A percentile compares a stretch with the other conserved stretches of the same genome.
These are phyloP conservation scores for Torulaspora globosa DNA, from an alignment of 1,139 yeast species.

Conservation along the genomic window DNA sequence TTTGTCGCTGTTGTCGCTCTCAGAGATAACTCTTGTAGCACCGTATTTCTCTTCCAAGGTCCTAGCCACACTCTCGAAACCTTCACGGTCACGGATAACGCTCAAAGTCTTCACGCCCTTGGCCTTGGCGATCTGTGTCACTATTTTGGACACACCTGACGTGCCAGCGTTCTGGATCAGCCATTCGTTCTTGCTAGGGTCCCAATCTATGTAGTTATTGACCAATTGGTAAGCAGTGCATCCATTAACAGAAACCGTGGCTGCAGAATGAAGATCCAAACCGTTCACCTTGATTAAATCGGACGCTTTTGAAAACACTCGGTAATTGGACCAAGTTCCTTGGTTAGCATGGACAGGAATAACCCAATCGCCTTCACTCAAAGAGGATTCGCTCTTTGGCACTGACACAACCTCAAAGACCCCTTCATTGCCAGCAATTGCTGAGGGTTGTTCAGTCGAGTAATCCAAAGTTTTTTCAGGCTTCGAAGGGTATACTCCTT, in stretches of 20 bases:
- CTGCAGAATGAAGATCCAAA: slow-evolving; percentile 53
- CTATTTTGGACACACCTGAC: slow-evolving; percentile 93
- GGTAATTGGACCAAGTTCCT: slow-evolving; percentile 95
- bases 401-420: slow-evolving; percentile 74
- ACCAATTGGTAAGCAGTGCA: slow-evolving; percentile 89
- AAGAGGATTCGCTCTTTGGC: slow-evolving; percentile 50
- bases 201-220: slow-evolving; percentile 58
- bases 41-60: slow-evolving; percentile 63
- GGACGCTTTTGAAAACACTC: slow-evolving; percentile 47
- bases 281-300: slow-evolving; percentile 51
- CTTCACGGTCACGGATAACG: slow-evolving; percentile 80
- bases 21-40: slow-evolving; percentile 88
- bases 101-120: slow-evolving; percentile 80
- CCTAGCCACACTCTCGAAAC: slow-evolving; percentile 51
- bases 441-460: slow-evolving; percentile 58
- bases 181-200: slow-evolving; percentile 69
- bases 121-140: slow-evolving; percentile 76
- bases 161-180: slow-evolving; percentile 95
- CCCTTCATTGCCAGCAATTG: slow-evolving; percentile 93
- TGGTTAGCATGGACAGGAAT: slow-evolving; percentile 77
- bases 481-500: slow-evolving; percentile 89
- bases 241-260: slow-evolving; percentile 89
- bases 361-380: slow-evolving; percentile 82
- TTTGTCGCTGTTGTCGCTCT: slow-evolving; percentile 68
- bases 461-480: slow-evolving; percentile 56